Conservation (phyloP, 768 basidiomycete species). For the Amylocystis lapponica region DNA sequence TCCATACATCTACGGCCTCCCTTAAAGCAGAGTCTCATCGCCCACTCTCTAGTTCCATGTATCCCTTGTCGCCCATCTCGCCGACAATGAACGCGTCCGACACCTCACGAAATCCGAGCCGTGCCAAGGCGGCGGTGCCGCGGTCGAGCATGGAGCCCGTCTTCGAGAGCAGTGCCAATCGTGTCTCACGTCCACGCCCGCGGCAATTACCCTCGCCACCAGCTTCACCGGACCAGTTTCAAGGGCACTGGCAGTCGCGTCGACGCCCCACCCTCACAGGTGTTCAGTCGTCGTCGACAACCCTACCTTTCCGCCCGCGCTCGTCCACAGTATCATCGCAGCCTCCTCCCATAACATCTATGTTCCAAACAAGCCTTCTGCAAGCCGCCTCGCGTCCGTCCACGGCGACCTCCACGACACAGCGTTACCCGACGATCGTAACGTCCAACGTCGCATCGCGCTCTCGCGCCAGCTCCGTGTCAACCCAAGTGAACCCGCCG, state of each 20-base stretch:
- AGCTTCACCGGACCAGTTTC: conserved; percentile 18
- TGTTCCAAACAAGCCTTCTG: conserved; percentile 19
- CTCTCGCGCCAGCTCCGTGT: conserved; percentile 6
- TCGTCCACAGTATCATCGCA: conserved; percentile 10
- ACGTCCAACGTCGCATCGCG: conserved; percentile 2
- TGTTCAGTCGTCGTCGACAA: conserved; percentile 11
- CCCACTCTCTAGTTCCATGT: neutral
- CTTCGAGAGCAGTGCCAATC: conserved; percentile 11
- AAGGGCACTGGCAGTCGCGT: conserved; percentile 10
- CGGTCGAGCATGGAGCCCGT: conserved; percentile 16
- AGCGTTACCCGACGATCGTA: conserved; percentile 14
- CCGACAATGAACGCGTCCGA: conserved; percentile 1
- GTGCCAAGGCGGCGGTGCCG: conserved; percentile 1
- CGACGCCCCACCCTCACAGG: conserved; percentile 17
- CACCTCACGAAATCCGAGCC: conserved; percentile 2
- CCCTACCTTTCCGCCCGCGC: conserved; percentile 20
- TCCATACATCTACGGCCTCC: conserved; percentile 3
- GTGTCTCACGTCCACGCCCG: conserved; percentile 9
- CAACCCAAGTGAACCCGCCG: neutral
- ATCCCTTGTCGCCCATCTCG: conserved; percentile 6
- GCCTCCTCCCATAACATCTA: conserved; percentile 16
- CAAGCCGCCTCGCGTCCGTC: conserved; percentile 8
- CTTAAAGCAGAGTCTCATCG: conserved; percentile 6
- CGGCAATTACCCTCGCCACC: conserved; percentile 25
- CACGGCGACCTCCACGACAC: neutral